A percentile compares a stretch with the other conserved stretches of the same genome.
Conservation (phyloP, 257 asterid genomes). For the Solanum verrucosum region DNA sequence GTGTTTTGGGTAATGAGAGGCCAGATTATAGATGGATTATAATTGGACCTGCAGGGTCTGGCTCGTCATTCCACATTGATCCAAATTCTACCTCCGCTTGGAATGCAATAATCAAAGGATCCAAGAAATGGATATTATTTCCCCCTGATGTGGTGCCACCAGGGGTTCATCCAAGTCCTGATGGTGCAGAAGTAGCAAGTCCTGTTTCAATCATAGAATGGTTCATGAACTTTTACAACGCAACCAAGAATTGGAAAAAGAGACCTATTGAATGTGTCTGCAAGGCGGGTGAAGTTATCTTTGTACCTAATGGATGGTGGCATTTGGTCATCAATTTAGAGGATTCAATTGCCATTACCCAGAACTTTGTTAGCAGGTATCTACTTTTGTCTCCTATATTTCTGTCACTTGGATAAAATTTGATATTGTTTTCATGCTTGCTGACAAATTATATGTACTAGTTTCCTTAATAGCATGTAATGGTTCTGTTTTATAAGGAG, state of each 20-base stretch:
- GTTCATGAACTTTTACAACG: constrained; percentile 90
- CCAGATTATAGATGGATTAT: constrained; percentile 95
- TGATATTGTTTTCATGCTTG: not conserved
- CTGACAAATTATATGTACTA: not conserved
- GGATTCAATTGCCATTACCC: constrained; percentile 94
- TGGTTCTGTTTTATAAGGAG: not conserved
- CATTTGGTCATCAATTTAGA: constrained; percentile 93
- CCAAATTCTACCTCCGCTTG: constrained; percentile 99
- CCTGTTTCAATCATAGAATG: constrained; percentile 96
- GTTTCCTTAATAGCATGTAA: not conserved
- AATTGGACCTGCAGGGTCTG: constrained; percentile 94
- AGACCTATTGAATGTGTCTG: constrained; percentile 87
- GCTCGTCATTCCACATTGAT: constrained; percentile 97
- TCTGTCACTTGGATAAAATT: not conserved
- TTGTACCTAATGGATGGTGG: constrained; percentile 99
- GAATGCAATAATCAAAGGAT: constrained; percentile 91
- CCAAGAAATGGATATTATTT: constrained; percentile 91
- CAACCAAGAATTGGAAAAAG: constrained; percentile 56
- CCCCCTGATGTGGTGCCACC: constrained; percentile 97
- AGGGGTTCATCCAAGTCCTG: constrained; percentile 95
- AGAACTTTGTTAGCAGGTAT: constrained; percentile 93
- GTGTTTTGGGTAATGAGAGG: constrained; percentile 74
- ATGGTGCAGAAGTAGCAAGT: constrained; percentile 94
- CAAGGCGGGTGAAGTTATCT: constrained; percentile 87
- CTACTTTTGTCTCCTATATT: not conserved